Evolutionary conservation across 306 rosid species (phyloP).

Genomic region (Potentilla sterilis): DNA sequence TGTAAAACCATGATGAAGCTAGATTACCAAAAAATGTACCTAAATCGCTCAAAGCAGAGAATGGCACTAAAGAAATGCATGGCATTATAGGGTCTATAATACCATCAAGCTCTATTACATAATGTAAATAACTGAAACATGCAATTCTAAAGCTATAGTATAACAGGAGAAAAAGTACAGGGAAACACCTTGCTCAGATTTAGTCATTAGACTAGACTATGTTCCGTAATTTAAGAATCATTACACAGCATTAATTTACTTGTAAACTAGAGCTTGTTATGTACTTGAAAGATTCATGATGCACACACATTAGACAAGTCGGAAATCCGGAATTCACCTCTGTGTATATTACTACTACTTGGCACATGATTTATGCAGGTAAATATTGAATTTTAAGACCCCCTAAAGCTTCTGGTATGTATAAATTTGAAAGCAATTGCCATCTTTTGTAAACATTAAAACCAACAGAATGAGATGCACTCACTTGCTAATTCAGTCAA

Average conservation of each 20-base stretch:
- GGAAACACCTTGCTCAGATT: background rate
- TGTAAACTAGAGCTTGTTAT: too few relatives aligned
- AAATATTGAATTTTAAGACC: background rate
- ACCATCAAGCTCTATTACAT: background rate
- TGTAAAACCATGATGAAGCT: background rate
- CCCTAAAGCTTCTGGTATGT: background rate
- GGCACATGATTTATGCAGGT: background rate
- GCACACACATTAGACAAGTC: too few relatives aligned
- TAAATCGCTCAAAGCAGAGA: background rate
- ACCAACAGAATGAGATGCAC: background rate
- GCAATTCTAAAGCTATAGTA: background rate
- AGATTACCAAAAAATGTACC: background rate
- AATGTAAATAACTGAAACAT: background rate
- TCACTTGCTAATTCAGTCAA: background rate
- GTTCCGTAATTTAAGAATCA: too few relatives aligned
- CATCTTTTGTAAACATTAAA: background rate
- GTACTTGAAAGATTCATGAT: too few relatives aligned
- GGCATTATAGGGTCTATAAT: background rate
- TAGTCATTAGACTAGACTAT: too few relatives aligned
- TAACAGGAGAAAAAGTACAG: background rate
- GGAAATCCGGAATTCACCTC: background rate
- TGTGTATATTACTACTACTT: background rate
- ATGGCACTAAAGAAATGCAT: background rate
- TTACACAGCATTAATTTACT: too few relatives aligned
- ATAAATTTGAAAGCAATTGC: background rate